phyloP scores from a whole-genome alignment of 2,329 filamentous ascomycete species.

The Ceratocystis eucalypticola region DNA sequence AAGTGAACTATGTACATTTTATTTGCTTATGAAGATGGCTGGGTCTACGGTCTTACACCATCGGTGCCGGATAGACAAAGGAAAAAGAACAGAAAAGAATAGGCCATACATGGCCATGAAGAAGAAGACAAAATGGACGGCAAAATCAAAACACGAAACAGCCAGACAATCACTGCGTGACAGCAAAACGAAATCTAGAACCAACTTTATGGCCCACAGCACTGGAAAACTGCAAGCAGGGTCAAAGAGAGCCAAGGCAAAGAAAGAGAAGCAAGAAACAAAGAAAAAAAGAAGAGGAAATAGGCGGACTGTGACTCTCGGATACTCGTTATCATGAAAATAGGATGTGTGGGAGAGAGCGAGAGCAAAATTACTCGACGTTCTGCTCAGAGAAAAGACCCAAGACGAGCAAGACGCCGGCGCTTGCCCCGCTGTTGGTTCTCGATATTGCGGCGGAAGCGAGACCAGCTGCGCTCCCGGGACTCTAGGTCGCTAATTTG shows the following conservation, averaged over 20 bases:
- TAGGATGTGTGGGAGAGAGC: background rate
- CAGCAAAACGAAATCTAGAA: background rate
- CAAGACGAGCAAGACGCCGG: slow-evolving; percentile 14
- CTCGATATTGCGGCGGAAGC: slow-evolving; percentile 31
- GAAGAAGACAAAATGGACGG: background rate
- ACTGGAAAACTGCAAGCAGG: background rate
- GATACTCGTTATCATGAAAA: background rate
- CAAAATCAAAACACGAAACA: background rate
- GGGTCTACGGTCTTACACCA: background rate
- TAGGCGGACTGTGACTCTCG: background rate
- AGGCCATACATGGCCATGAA: background rate
- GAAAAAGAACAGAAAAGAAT: background rate
- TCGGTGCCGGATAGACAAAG: background rate
- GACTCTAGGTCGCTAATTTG: slow-evolving; percentile 39
- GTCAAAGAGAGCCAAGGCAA: background rate
- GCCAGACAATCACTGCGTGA: background rate
- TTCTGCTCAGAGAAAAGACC: slow-evolving; percentile 12
- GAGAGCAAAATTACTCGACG: slow-evolving; percentile 4
- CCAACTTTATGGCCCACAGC: background rate
- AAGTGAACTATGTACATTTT: background rate
- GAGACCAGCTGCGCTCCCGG: slow-evolving; percentile 37
- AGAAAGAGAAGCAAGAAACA: slow-evolving; percentile 2
- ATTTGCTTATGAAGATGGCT: background rate
- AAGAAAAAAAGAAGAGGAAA: background rate
- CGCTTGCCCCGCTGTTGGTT: slow-evolving; percentile 19